Evolutionary conservation across 202 grass and related monocot species (phyloP), one percentile per base, ranked within the genome.

Genomic region (Brachypodium distachyon): DNA sequence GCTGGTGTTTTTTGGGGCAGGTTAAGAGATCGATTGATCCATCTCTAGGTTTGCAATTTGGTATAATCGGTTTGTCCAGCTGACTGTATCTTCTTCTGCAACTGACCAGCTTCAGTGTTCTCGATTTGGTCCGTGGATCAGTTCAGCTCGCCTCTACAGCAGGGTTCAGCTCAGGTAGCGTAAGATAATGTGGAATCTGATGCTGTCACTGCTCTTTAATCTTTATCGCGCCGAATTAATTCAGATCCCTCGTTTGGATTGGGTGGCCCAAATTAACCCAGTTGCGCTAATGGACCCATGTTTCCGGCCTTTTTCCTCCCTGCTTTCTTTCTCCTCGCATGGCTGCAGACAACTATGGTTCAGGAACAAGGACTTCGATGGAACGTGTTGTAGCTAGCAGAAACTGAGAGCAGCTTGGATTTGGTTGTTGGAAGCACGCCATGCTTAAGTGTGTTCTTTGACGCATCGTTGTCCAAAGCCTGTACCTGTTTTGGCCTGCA

Each of bases 181-280:
- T 72, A 31, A 69, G 72, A 27, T 40, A 68, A 23, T 13, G 72
- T 51, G 62, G 72, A 77, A 83, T 77, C 62, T 51, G 81, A 83
- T 77, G 41, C 72, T 61, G 7, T 23, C 21, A 21, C 81, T 34
- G n/a, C 38, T 56, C 62, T 57, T 48, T 67, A n/a, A 83, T 38
- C 33, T 60, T n/a, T n/a, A n/a, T n/a, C n/a, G n/a, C n/a, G 17
- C 17, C 12, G 12, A 55, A 57, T 69, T 18, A 58, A 69, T 77
- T 41, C 17, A 12, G 74, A 31, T 76, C 31, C 63, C 34, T 41
- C 17, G 17, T 82, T 59, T 33, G 26, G 26, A 82, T 32, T n/a
- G 80, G 32, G 50, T 73, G 34, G 50, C 66, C 60, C 60, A 66
- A 12, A 74, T 34, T 33, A 38, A 66, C 31, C 48, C 48, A 42